Conservation (phyloP, 495 filamentous ascomycete species). For the Xylaria bambusicola region DNA sequence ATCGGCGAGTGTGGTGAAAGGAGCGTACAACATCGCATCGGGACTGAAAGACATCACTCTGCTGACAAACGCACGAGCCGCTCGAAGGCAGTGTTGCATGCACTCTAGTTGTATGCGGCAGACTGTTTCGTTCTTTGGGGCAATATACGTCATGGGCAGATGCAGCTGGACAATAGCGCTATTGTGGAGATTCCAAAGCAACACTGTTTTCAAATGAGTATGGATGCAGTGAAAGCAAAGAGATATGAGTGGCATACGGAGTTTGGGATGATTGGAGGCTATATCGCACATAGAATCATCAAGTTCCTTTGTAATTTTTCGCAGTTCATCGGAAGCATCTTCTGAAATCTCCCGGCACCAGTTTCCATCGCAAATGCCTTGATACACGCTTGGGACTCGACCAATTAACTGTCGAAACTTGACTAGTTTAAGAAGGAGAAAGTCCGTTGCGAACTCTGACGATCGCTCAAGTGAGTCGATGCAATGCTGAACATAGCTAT, state of each 20-base stretch:
- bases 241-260: conserved; percentile 6
- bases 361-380: conserved; percentile 21
- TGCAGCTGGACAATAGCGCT: conserved; percentile 35
- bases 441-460: conserved; percentile 29
- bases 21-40: conserved; percentile 25
- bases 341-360: conserved; percentile 14
- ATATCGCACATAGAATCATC: conserved; percentile 23
- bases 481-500: conserved; percentile 28
- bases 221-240: not conserved
- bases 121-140: conserved; percentile 21
- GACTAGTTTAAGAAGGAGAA: conserved; percentile 31
- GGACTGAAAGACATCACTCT: conserved; percentile 14
- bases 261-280: conserved; percentile 11
- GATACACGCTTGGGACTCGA: conserved; percentile 16
- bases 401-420: conserved; percentile 34
- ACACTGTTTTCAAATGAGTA: conserved; percentile 20
- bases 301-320: conserved; percentile 27
- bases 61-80: conserved; percentile 26
- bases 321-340: conserved; percentile 22
- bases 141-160: conserved; percentile 30
- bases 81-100: conserved; percentile 30
- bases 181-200: conserved; percentile 30
- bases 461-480: conserved; percentile 26
- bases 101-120: conserved; percentile 28
- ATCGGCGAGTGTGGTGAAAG: conserved; percentile 26